Evolutionary conservation across 345 rosid species (phyloP), one percentile per base, ranked within the genome.

Genomic region (Populus simonii): DNA sequence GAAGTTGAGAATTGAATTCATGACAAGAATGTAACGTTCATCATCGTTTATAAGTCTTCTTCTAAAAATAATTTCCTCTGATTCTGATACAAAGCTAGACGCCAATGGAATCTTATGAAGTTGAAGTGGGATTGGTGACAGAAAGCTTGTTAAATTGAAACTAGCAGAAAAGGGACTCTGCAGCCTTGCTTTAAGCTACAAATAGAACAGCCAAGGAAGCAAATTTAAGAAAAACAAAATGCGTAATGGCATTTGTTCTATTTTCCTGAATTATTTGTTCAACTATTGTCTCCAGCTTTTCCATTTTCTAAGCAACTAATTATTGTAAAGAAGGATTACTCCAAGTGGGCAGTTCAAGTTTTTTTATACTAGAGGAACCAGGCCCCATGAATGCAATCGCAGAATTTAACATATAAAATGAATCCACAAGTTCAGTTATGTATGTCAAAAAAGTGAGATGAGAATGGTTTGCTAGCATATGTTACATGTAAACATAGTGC

Each of bases 401-500:
- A 79, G 61, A 57, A 79, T 38, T 38, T 65, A 33, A 66, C 57
- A 66, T 4, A 67, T 41, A n/a, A 75, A 57, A 57, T 55, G n/a
- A 72, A n/a, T 51, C 41, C 61, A 27, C 66, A 72, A 27, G 70
- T 27, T 76, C 74, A 62, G 6, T 74, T 43, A 61, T 74, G 62
- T 74, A 69, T 76, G 33, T 38, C 27, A 72, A 18, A 36, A 22
- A 73, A 55, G 39, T 27, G 53, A 35, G 20, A 22, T 65, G 65
- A 51, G 70, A 39, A 69, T 61, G 49, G 39, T 35, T 66, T 43
- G 36, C 4, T 35, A 47, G 63, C 13, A 53, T 38, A 69, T 79
- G 68, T 43, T 43, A 63, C 75, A 62, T 75, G 41, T 55, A 71
- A 68, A 49, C 3, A 68, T 18, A 47, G 6, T 66, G 80, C 78